A percentile compares a stretch with the other conserved stretches of the same genome.
phyloP scores from a whole-genome alignment of 441 rosid genomes.

The Arabidopsis hybrid region DNA sequence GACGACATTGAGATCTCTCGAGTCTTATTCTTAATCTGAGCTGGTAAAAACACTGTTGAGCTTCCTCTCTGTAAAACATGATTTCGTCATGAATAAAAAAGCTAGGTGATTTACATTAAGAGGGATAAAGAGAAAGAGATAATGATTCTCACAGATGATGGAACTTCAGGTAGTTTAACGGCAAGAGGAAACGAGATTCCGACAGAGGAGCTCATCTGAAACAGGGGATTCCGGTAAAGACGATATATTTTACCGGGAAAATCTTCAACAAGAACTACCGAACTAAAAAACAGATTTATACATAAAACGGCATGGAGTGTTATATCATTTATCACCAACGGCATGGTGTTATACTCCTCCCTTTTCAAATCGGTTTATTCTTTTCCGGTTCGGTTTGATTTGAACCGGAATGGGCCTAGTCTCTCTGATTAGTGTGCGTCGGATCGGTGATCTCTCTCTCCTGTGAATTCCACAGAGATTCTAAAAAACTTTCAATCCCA shows the following conservation, averaged over 20 bases:
- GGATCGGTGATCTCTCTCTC: neutral
- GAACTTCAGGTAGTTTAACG: constrained; percentile 14
- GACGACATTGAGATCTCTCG: constrained; percentile 5
- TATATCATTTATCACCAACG: constrained; percentile 3
- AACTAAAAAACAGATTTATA: neutral
- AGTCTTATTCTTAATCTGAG: constrained; percentile 12
- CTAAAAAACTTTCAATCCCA: neutral
- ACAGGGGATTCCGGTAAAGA: constrained; percentile 6
- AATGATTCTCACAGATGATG: constrained; percentile 35
- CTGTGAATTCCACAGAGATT: neutral
- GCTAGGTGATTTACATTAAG: neutral
- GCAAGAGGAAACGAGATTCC: constrained; percentile 30
- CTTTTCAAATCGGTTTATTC: neutral
- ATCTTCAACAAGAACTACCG: constrained; percentile 24
- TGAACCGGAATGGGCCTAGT: neutral
- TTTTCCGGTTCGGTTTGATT: neutral
- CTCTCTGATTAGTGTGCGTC: neutral
- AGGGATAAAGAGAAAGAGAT: constrained; percentile 2
- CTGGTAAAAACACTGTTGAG: constrained; percentile 31
- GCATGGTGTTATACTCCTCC: neutral
- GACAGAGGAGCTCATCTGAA: constrained; percentile 29
- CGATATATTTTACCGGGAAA: constrained; percentile 22
- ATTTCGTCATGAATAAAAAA: neutral
- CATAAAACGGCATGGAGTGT: constrained; percentile 31
- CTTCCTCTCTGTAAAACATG: constrained; percentile 35